Base-by-base conservation (phyloP, 2,329 filamentous ascomycete genomes). In the Diatrype stigma region DNA sequence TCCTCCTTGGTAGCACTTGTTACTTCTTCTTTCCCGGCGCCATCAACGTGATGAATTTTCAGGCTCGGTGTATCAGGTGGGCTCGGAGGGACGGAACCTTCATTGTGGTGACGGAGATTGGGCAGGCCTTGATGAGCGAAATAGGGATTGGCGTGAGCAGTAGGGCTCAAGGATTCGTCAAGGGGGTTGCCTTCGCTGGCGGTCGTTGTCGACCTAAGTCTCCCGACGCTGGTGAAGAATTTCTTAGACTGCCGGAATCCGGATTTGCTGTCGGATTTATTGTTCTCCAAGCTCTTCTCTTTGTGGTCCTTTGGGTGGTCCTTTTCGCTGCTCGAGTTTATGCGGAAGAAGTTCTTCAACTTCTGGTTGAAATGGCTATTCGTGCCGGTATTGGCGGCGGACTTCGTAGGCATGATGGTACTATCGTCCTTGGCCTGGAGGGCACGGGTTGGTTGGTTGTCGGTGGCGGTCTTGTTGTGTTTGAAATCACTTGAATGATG, bases 61-160 rank as follows among this genome's bases (percentile, higher is more conserved):
- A 93, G 76, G 55, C 83, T 84, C 19, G 93, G 92, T 1, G 91
- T 96, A 68, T 96, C 91, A 42, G 93, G 90, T 28, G 94, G 93
- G 55, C 92, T 96, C 12, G 91, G 90, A 14, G 94, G 92, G 34
- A 96, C 89, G 57, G 91, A 96, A 64, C 87, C 89, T 60, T 94
- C 90, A 70, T 97, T 96, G 74, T 95, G 91, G 74, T 99, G 94
- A 66, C 93, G 87, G 62, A 97, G 77, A 57, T 90, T 89, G 3
- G 94, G 94, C 62, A 91, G 91, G 51, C 94, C 94, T 73, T 99
- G 94, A 68, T 97, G 94, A 59, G 86, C 89, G 70, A 97, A 99
- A 73, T 99, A 99, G 17, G 94, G 94, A 69, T 99, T 99, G 57
- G 91, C 93, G 66, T 93, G 85, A 47, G 92, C 93, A 4, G 91